These are phyloP conservation scores for Tuber umbilicatum DNA, from an alignment of 495 filamentous ascomycete species.

Conservation along the genomic window DNA sequence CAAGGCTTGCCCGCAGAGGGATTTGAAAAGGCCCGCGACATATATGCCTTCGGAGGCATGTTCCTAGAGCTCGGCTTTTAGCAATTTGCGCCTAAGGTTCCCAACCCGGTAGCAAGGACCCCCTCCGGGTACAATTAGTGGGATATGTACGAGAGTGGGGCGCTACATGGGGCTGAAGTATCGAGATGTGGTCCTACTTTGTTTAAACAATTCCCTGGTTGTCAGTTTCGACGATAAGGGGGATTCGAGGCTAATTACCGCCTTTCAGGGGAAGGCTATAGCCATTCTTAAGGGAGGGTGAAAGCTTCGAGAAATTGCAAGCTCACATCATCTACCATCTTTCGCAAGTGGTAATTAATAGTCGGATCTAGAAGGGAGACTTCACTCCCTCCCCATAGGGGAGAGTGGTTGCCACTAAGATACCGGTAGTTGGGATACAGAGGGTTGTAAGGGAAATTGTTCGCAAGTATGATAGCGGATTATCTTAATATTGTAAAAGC, in stretches of 20 bases:
- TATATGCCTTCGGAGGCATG: constrained; percentile 40
- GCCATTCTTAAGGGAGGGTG: constrained; percentile 13
- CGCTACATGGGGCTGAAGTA: constrained; percentile 24
- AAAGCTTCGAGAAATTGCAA: constrained; percentile 2
- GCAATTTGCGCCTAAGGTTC: constrained; percentile 5
- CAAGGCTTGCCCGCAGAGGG: constrained; percentile 26
- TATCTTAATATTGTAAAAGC: not conserved
- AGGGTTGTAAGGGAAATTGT: not conserved
- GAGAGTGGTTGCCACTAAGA: not conserved
- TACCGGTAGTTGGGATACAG: not conserved
- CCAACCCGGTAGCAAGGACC: not conserved
- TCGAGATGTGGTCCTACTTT: constrained; percentile 17
- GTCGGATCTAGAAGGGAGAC: not conserved
- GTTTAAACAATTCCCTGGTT: constrained; percentile 4
- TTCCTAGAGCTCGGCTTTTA: constrained; percentile 40
- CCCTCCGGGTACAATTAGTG: constrained; percentile 11
- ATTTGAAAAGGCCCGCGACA: constrained; percentile 37
- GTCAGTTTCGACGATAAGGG: constrained; percentile 12
- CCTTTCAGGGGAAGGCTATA: constrained; percentile 24
- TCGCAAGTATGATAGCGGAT: not conserved
- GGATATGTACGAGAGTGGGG: constrained; percentile 16
- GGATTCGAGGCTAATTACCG: constrained; percentile 19
- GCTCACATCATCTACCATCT: not conserved
- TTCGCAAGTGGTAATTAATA: not conserved
- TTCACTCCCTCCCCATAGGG: not conserved